Evolutionary conservation across 768 basidiomycete genomes (phyloP), one percentile per base, ranked within the genome.

Genomic region (Flagelloscypha sp.): DNA sequence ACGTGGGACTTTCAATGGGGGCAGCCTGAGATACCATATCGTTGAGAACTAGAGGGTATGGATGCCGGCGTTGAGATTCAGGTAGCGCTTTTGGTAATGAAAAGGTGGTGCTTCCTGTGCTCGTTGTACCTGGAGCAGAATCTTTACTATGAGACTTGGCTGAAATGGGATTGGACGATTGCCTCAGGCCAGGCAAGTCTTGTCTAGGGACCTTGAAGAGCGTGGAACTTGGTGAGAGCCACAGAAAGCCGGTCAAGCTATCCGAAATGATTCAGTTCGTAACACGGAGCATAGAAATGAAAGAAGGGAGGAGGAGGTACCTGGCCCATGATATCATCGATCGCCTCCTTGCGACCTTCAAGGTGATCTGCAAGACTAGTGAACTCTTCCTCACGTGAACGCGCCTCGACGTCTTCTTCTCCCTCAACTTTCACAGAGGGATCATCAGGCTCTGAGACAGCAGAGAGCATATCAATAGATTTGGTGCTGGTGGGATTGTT

Each of bases 311-410:
- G 32, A 30, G 15, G 7, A 28, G 35, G 24, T 41, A 81, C 84
- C 69, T 84, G 84, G 53, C 52, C 53, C 84, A 87, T 86, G 21
- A 88, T 80, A 20, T 63, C 68, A 35, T 74, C 69, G 13, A 86
- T 81, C 21, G 74, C 72, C 40, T 74, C 70, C 50, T 78, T 84
- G 36, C 79, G 67, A 18, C 76, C 77, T 34, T 73, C 68, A 50
- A 87, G 86, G 46, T 77, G 76, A 37, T 73, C 68, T 6, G 79
- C 70, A 23, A 85, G 62, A 42, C 65, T 74, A 6, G 70, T 67
- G 52, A 87, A 86, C 48, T 84, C 77, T 35, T 72, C 74, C 43
- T 80, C 81, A 35, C 78, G 63, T 36, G 65, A 68, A 48, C 57
- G 68, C 40, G 62, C 68, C 47, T 76, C 68, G 27, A 69, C 69